Evolutionary conservation across 495 filamentous ascomycete species (phyloP).

Genomic region (Tricharina praecox): DNA sequence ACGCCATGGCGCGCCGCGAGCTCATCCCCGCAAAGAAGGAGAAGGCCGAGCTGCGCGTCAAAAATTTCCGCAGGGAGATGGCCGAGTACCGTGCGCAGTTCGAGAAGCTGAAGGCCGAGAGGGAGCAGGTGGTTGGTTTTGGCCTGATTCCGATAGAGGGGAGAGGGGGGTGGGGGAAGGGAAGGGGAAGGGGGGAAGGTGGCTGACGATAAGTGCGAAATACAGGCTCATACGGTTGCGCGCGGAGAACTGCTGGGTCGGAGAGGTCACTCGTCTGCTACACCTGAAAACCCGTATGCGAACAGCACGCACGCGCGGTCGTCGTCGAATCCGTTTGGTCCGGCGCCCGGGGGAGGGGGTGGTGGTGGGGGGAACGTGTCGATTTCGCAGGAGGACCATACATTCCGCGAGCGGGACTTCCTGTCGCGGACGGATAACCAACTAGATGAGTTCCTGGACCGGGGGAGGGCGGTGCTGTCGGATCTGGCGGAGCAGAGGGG

Average conservation of each 20-base stretch:
- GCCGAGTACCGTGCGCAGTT: constrained; percentile 60
- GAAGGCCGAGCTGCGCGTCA: constrained; percentile 72
- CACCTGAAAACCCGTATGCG: constrained; percentile 90
- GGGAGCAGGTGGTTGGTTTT: constrained; percentile 50
- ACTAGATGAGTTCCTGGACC: constrained; percentile 83
- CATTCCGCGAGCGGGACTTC: constrained; percentile 82
- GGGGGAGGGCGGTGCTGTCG: constrained; percentile 73
- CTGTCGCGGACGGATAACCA: constrained; percentile 58
- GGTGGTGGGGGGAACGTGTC: constrained; percentile 7
- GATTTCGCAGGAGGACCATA: constrained; percentile 36
- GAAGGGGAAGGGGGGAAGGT: neutral
- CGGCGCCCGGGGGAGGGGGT: constrained; percentile 6
- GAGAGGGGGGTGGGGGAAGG: neutral
- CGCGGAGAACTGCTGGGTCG: constrained; percentile 75
- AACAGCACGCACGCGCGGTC: constrained; percentile 25
- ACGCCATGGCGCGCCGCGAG: constrained; percentile 67
- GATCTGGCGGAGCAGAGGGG: constrained; percentile 83
- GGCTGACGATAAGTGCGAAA: neutral
- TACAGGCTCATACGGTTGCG: constrained; percentile 37
- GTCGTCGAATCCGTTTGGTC: constrained; percentile 15
- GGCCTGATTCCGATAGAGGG: neutral
- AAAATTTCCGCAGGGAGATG: constrained; percentile 71
- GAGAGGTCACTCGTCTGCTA: constrained; percentile 69
- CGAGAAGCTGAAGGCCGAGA: constrained; percentile 53
- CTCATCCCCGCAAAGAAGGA: constrained; percentile 71